These are phyloP conservation scores for Punica granatum DNA, from an alignment of 345 rosid genomes.

Conservation along the genomic window DNA sequence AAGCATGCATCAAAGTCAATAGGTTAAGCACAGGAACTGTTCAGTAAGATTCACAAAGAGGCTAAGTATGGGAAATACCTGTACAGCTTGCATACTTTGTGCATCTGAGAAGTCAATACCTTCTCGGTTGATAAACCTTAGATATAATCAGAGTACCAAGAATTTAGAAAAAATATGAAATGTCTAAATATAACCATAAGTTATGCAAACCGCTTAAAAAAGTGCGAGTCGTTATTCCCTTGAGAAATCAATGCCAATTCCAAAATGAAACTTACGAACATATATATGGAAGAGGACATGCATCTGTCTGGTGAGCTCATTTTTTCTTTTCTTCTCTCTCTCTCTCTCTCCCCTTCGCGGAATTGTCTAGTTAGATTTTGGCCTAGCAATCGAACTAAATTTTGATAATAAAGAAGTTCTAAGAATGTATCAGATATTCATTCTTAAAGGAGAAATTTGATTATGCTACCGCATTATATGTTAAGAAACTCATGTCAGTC, in stretches of 20 bases:
- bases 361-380: no score
- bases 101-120: constrained; percentile 96
- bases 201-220: no score
- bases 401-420: no score
- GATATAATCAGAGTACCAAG: neutral
- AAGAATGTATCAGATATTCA: no score
- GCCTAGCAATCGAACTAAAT: no score
- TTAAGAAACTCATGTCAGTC: no score
- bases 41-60: constrained; percentile 3
- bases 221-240: neutral
- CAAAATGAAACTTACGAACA: neutral
- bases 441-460: no score
- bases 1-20: constrained; percentile 6
- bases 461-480: no score
- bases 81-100: constrained; percentile 85
- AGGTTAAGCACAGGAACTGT: constrained; percentile 1
- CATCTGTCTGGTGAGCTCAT: no score
- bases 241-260: neutral
- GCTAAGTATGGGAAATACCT: constrained; percentile 38
- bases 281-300: neutral
- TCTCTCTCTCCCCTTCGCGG: no score
- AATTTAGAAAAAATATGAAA: neutral
- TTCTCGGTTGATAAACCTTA: constrained; percentile 80
- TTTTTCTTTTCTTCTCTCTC: no score
- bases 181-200: neutral